Percentiles rank a stretch among this genome's conserved stretches.
Conservation (phyloP, 306 rosid species). For the Hippophae tibetana region DNA sequence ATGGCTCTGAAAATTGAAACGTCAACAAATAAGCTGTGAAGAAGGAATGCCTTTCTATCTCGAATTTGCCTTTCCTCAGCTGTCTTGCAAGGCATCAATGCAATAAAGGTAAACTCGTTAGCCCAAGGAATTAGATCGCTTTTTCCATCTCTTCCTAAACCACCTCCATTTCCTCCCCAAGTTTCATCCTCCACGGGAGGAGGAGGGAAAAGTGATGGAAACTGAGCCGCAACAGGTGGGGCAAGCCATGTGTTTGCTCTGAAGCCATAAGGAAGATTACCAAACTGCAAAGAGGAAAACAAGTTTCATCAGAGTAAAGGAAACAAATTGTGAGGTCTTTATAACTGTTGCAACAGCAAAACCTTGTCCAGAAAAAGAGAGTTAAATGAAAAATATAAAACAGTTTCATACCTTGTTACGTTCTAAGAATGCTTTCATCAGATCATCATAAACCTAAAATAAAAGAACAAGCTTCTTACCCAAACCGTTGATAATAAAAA, state of each 20-base stretch:
- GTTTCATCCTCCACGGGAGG: slow-evolving; percentile 79
- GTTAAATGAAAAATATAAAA: slow-evolving; percentile 10
- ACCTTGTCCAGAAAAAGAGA: slow-evolving; percentile 6
- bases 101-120: slow-evolving; percentile 60
- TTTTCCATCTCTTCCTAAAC: slow-evolving; percentile 70
- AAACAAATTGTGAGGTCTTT: slow-evolving; percentile 6
- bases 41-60: slow-evolving; percentile 88
- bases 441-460: slow-evolving; percentile 75
- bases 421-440: slow-evolving; percentile 74
- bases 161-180: slow-evolving; percentile 99
- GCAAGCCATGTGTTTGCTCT: slow-evolving; percentile 98
- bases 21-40: slow-evolving; percentile 87
- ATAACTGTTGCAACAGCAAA: neutral
- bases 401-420: slow-evolving; percentile 66
- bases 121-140: slow-evolving; percentile 84
- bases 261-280: slow-evolving; percentile 91
- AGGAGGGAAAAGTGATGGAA: slow-evolving; percentile 54
- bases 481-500: neutral
- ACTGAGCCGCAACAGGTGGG: slow-evolving; percentile 76
- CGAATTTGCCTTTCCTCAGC: slow-evolving; percentile 90
- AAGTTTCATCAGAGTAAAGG: slow-evolving; percentile 5
- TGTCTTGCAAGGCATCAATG: slow-evolving; percentile 90
- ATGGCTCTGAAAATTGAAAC: slow-evolving; percentile 81
- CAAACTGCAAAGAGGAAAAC: slow-evolving; percentile 51
- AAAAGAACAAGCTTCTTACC: slow-evolving; percentile 15